phyloP scores from a whole-genome alignment of 2,329 filamentous ascomycete species.

The Coleophoma cylindrospora region DNA sequence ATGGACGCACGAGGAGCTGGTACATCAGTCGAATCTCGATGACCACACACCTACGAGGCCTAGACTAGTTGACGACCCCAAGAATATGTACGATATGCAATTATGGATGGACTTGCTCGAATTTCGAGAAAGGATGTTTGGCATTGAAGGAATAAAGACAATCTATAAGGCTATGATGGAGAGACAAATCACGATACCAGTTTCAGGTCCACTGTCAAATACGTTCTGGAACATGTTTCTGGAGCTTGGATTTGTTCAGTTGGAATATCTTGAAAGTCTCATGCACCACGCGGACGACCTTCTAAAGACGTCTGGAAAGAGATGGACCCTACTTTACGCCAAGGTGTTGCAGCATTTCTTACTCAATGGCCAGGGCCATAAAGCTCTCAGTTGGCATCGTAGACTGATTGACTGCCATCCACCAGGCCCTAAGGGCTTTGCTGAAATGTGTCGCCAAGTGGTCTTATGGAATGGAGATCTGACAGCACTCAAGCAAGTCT shows the following conservation, averaged over 20 bases:
- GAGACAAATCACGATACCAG: conserved; percentile 33
- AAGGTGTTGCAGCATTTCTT: conserved; percentile 36
- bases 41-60: conserved; percentile 3
- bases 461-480: conserved; percentile 21
- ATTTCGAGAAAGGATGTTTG: conserved; percentile 33
- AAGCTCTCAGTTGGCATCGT: conserved; percentile 22
- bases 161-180: conserved; percentile 36
- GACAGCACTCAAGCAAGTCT: conserved; percentile 34
- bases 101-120: conserved; percentile 36
- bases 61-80: conserved; percentile 25
- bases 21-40: conserved; percentile 25
- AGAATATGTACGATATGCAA: conserved; percentile 23
- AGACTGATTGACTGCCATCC: conserved; percentile 18
- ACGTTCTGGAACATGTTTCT: conserved; percentile 41
- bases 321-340: conserved; percentile 34
- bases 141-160: conserved; percentile 31
- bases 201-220: conserved; percentile 29
- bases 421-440: conserved; percentile 30
- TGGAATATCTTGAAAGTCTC: conserved; percentile 28
- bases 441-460: conserved; percentile 25
- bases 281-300: conserved; percentile 35
- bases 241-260: conserved; percentile 27
- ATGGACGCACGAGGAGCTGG: conserved; percentile 10
- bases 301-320: conserved; percentile 28
- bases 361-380: conserved; percentile 9